phyloP scores from a whole-genome alignment of 345 rosid species.

The Psidium guajava region DNA sequence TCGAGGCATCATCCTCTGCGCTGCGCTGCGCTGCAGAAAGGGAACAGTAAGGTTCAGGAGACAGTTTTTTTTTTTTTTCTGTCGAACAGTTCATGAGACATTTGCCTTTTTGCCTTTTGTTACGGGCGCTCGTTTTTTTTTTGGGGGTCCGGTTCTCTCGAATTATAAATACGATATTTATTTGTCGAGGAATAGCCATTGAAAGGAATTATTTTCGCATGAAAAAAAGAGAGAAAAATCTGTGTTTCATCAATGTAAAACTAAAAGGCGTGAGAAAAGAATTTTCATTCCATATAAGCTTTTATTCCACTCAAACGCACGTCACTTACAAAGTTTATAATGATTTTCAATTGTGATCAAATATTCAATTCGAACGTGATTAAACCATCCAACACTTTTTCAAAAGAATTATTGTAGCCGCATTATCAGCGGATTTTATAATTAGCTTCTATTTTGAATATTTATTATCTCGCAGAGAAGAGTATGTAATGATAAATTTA shows the following conservation, averaged over 20 bases:
- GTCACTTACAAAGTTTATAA: too few species aligned
- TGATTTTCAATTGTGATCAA: too few species aligned
- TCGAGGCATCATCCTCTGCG: not conserved
- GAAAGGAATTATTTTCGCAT: not conserved
- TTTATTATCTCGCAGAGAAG: not conserved
- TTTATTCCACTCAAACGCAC: too few species aligned
- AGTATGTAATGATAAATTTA: not conserved
- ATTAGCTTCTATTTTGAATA: not conserved
- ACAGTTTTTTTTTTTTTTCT: too few species aligned
- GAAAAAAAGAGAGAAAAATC: not conserved
- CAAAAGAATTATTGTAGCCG: too few species aligned
- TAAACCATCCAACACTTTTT: too few species aligned
- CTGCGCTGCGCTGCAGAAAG: not conserved
- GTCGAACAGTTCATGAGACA: too few species aligned
- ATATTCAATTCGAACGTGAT: too few species aligned
- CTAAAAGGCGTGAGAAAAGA: too few species aligned
- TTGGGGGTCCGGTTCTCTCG: not conserved
- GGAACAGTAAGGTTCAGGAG: not conserved
- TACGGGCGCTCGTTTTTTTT: not conserved
- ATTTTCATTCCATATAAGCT: too few species aligned
- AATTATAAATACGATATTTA: not conserved
- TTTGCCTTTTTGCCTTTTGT: not conserved
- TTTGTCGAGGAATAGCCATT: not conserved
- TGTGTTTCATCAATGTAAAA: not conserved
- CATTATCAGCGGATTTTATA: not conserved